These are phyloP conservation scores for Ophiorrhiza pumila DNA, from an alignment of 257 asterid species.

Conservation along the genomic window DNA sequence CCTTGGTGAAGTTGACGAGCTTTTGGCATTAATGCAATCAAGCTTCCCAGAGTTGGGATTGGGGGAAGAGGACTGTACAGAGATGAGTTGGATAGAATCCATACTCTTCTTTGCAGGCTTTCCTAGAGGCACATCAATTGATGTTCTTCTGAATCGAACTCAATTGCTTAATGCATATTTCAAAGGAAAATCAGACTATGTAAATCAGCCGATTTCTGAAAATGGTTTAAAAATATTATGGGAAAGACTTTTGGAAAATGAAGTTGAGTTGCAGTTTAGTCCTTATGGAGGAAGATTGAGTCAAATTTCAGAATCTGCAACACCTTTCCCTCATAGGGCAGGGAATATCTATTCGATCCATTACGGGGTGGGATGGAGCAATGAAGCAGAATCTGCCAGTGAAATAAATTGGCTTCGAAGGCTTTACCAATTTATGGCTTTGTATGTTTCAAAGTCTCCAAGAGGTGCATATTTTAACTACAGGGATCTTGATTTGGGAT, in stretches of 20 bases:
- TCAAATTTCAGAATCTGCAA: neutral
- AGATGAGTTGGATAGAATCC: conserved; percentile 43
- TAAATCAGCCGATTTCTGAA: no score
- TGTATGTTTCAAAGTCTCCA: neutral
- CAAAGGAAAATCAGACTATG: conserved; percentile 45
- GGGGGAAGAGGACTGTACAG: conserved; percentile 26
- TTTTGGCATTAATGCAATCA: conserved; percentile 30
- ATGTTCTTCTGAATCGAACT: neutral
- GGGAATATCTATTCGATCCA: neutral
- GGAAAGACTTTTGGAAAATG: conserved; percentile 17
- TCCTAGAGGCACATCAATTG: neutral
- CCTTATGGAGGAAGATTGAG: neutral
- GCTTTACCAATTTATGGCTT: neutral
- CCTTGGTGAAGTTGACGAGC: conserved; percentile 29
- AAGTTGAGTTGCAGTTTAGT: neutral
- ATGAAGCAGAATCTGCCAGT: neutral
- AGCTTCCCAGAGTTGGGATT: conserved; percentile 42
- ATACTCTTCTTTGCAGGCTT: conserved; percentile 21
- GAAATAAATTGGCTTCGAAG: neutral
- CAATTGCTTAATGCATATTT: no score
- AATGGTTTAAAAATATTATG: conserved; percentile 31
- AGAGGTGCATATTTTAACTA: neutral
- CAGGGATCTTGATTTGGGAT: conserved; percentile 2
- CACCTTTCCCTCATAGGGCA: neutral
- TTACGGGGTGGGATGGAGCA: neutral